Base-by-base conservation (phyloP, 108 stramenopile species). In the Cafeteria roenbergensis region DNA sequence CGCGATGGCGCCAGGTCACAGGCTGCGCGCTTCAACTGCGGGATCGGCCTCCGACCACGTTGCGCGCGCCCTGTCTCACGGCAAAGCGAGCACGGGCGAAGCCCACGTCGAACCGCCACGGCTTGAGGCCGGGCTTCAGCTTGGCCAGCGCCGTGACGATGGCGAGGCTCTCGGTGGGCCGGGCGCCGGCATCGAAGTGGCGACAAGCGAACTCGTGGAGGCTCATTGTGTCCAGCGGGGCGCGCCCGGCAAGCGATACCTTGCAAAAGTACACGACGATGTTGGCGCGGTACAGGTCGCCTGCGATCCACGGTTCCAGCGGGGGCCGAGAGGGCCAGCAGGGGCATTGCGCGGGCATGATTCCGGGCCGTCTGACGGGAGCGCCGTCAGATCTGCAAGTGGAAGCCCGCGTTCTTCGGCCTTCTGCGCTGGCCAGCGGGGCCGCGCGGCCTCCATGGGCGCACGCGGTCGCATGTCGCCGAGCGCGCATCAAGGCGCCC, bases 251-350 rank as follows among this genome's bases (percentile, higher is more conserved):
- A 4, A 33, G 29, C 12, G 56, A 33, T 12, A 4, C 9, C 32
- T 14, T 14, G 14, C 9, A 4, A 33, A 57, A 4, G 14, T 4
- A 32, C 9, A 57, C 56, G 31, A 57, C 14, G 32, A 57, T 57
- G 56, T 57, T 57, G 9, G 9, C 9, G 31, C 56, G 56, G 56
- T 57, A 57, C 56, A 57, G 32, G 4, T 57, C 56, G 31, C 56
- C 56, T 32, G 32, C 32, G 51, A 52, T n/a, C n/a, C n/a, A n/a
- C n/a, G n/a, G n/a, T n/a, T n/a, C n/a, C n/a, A n/a, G n/a, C n/a
- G n/a, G n/a, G n/a, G n/a, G n/a, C n/a, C n/a, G n/a, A n/a, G n/a
- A n/a, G n/a, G n/a, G n/a, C n/a, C n/a, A n/a, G n/a, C n/a, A n/a
- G n/a, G n/a, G n/a, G n/a, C n/a, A n/a, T n/a, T n/a, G n/a, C n/a